These are phyloP conservation scores for Saccharomyces mikatae DNA, from an alignment of 805 yeast species.

Conservation along the genomic window DNA sequence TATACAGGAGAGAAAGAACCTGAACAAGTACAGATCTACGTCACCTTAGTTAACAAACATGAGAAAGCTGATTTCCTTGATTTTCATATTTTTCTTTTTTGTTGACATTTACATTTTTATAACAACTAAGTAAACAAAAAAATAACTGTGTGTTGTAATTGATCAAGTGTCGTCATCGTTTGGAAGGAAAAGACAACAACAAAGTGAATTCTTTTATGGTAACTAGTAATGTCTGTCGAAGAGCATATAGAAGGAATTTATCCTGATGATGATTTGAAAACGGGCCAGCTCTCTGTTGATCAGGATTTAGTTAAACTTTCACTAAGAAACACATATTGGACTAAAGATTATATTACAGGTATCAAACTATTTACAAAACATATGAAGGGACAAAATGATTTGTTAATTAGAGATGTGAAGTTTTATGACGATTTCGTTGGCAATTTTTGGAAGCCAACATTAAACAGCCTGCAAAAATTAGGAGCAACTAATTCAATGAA, in stretches of 20 bases:
- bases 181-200: background rate
- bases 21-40: background rate
- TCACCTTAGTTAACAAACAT: background rate
- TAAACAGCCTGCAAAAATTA: background rate
- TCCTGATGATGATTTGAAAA: background rate
- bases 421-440: slow-evolving; percentile 15
- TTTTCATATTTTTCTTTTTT: background rate
- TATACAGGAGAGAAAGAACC: background rate
- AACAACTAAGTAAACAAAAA: background rate
- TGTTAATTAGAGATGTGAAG: slow-evolving; percentile 9
- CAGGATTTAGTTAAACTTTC: background rate
- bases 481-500: background rate
- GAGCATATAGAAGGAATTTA: background rate
- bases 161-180: background rate
- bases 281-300: background rate
- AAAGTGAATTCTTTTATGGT: background rate
- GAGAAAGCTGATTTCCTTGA: background rate
- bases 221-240: background rate
- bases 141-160: background rate
- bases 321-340: slow-evolving; percentile 23
- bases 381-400: slow-evolving; percentile 15
- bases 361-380: slow-evolving; percentile 14
- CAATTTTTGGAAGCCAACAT: slow-evolving; percentile 13
- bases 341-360: slow-evolving; percentile 28
- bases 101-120: background rate